phyloP scores from a whole-genome alignment of 1,284 basidiomycete species.

The Rhodotorula sp. region DNA sequence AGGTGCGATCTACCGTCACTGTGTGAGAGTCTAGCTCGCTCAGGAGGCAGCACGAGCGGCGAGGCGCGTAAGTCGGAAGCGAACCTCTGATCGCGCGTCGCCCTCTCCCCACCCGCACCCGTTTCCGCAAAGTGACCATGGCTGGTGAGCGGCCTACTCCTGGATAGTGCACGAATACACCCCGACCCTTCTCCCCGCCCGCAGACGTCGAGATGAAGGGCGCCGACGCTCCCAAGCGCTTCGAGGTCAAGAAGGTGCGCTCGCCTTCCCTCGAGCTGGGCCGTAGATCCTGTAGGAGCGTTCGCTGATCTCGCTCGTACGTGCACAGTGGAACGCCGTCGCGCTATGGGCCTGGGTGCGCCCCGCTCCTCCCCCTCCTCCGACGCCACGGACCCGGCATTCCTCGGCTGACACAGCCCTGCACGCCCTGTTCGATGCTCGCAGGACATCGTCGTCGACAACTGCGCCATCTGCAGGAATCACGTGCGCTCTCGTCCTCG shows the following conservation, averaged over 20 bases:
- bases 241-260: constrained; percentile 92
- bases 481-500: constrained; percentile 7
- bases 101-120: background rate
- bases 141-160: constrained; percentile 13
- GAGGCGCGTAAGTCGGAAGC: background rate
- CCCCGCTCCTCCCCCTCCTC: constrained; percentile 20
- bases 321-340: constrained; percentile 86
- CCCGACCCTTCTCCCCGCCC: background rate
- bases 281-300: background rate
- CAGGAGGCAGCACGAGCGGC: too few species aligned
- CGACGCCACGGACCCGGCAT: constrained; percentile 4
- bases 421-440: background rate
- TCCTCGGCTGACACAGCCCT: too few species aligned
- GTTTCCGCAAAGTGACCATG: constrained; percentile 1
- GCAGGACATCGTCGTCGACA: constrained; percentile 89
- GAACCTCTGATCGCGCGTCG: background rate
- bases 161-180: background rate
- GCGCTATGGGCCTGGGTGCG: constrained; percentile 93
- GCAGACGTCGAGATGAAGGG: constrained; percentile 65
- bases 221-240: constrained; percentile 62
- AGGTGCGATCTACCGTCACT: too few species aligned
- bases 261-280: constrained; percentile 4
- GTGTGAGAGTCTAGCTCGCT: background rate
- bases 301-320: background rate
- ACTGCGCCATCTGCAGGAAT: constrained; percentile 56